A percentile compares a stretch with the other conserved stretches of the same genome.
These are phyloP conservation scores for Rhodotorula babjevae DNA, from an alignment of 768 basidiomycete genomes.

Conservation along the genomic window DNA sequence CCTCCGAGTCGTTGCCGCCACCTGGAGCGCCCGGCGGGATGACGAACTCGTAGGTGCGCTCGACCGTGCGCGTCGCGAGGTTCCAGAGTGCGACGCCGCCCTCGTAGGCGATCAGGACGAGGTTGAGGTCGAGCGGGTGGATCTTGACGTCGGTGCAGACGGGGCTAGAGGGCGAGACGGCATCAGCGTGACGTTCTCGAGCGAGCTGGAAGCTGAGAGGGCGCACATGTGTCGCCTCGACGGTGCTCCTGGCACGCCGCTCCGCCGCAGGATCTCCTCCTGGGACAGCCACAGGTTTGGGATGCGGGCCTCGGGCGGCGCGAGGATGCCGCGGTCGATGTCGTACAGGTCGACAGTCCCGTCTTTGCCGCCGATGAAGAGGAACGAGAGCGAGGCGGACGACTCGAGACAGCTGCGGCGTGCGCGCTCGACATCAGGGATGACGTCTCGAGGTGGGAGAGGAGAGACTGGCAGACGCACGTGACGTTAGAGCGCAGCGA, in stretches of 20 bases:
- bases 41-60: constrained; percentile 64
- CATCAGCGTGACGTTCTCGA: background rate
- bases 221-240: constrained; percentile 31
- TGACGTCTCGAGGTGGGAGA: background rate
- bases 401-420: constrained; percentile 56
- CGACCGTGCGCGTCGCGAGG: constrained; percentile 44
- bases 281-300: constrained; percentile 73
- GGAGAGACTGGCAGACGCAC: background rate
- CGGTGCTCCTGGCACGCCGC: constrained; percentile 46
- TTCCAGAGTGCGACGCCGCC: constrained; percentile 51
- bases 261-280: constrained; percentile 57
- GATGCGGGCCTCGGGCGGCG: constrained; percentile 56
- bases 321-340: constrained; percentile 62
- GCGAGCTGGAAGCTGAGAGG: background rate
- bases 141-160: constrained; percentile 39
- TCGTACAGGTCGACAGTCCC: constrained; percentile 72
- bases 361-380: constrained; percentile 57
- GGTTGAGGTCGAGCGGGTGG: constrained; percentile 41
- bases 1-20: constrained; percentile 60
- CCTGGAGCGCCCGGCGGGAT: constrained; percentile 78
- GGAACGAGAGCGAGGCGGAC: constrained; percentile 69
- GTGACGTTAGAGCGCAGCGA: constrained; percentile 36
- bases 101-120: constrained; percentile 44
- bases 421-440: background rate
- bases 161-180: constrained; percentile 1